phyloP scores from a whole-genome alignment of 169 alveolate genomes.

The Plasmodium blacklocki region DNA sequence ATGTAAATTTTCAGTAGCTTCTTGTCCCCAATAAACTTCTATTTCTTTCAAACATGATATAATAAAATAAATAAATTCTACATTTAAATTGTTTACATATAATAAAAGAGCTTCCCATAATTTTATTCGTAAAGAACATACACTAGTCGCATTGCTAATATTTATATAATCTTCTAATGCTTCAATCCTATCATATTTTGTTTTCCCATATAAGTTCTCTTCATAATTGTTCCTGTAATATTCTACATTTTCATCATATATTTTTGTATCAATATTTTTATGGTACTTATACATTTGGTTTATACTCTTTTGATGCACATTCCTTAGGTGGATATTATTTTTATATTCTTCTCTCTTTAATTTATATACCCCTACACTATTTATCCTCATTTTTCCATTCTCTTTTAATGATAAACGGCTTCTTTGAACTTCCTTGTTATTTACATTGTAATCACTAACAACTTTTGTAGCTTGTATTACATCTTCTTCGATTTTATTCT shows the following conservation, averaged over 20 bases:
- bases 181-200: slow-evolving; percentile 52
- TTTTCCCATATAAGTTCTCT: not conserved
- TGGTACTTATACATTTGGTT: too few species aligned
- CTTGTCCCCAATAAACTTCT: slow-evolving; percentile 76
- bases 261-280: not conserved
- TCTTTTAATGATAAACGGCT: too few species aligned
- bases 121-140: slow-evolving; percentile 63
- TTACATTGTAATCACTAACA: too few species aligned
- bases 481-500: too few species aligned
- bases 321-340: too few species aligned
- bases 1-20: slow-evolving; percentile 54
- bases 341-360: too few species aligned
- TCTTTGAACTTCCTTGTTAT: too few species aligned
- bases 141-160: slow-evolving; percentile 66
- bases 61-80: slow-evolving; percentile 61
- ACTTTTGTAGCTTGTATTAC: too few species aligned
- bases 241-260: not conserved
- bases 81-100: slow-evolving; percentile 41
- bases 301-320: too few species aligned
- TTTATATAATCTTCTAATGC: slow-evolving; percentile 45
- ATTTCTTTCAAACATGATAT: slow-evolving; percentile 39
- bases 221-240: too few species aligned
- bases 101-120: slow-evolving; percentile 71
- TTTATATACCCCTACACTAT: too few species aligned
- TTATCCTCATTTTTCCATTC: too few species aligned